Percentiles rank a stretch among this genome's conserved stretches.
phyloP scores from a whole-genome alignment of 345 rosid species.

The Cardiospermum halicacabum region DNA sequence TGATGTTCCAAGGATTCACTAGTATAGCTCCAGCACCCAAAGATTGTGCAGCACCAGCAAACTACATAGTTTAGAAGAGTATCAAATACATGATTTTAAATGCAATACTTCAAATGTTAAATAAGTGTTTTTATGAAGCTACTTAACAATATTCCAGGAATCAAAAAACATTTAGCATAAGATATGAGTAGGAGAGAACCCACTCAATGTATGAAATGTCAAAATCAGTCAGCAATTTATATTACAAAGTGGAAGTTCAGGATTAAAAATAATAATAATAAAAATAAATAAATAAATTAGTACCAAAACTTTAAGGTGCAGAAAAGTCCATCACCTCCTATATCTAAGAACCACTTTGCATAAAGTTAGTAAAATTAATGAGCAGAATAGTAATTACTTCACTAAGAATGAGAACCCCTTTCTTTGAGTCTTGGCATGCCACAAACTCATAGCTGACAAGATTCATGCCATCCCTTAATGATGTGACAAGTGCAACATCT shows the following conservation, averaged over 20 bases:
- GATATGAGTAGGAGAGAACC: neutral
- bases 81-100: neutral
- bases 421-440: constrained; percentile 95
- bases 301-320: too few species aligned
- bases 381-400: constrained; percentile 53
- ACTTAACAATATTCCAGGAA: too few species aligned
- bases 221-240: neutral
- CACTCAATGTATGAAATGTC: neutral
- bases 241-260: neutral
- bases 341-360: neutral
- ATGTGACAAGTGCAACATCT: constrained; percentile 98
- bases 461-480: constrained; percentile 99
- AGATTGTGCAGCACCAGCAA: constrained; percentile 99
- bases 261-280: too few species aligned
- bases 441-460: constrained; percentile 99
- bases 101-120: too few species aligned
- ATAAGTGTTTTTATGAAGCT: constrained; percentile 1
- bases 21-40: constrained; percentile 98
- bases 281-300: neutral
- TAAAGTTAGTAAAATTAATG: neutral
- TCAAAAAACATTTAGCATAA: neutral
- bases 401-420: constrained; percentile 98
- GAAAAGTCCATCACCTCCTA: neutral
- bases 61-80: constrained; percentile 38
- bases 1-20: constrained; percentile 99